These are phyloP conservation scores for Fusarium fracticaudum DNA, from an alignment of 2,329 filamentous ascomycete genomes.

Conservation along the genomic window DNA sequence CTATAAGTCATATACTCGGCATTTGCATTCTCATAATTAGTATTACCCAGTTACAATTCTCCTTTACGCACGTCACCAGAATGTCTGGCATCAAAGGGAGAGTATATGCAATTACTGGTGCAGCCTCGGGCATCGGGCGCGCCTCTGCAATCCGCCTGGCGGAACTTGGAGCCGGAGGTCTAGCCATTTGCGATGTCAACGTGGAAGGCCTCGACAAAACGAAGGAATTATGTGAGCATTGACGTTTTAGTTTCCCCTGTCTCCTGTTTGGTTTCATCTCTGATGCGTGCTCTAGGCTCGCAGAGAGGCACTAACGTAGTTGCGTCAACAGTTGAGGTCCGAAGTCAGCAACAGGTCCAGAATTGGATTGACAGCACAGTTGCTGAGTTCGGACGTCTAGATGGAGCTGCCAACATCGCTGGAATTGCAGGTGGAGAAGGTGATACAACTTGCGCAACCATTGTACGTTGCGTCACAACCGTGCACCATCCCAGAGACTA, in stretches of 20 bases:
- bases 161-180: neutral
- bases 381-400: neutral
- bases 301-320: neutral
- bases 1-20: neutral
- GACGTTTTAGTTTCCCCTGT: rapidly evolving
- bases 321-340: neutral
- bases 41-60: rapidly evolving
- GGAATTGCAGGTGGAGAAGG: neutral
- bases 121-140: neutral
- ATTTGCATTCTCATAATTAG: neutral
- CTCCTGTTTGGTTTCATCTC: rapidly evolving
- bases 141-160: neutral
- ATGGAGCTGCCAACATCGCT: neutral
- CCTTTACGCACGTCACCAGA: rapidly evolving
- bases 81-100: neutral
- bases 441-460: neutral
- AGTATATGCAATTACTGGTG: neutral
- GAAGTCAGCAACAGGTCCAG: neutral
- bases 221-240: neutral
- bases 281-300: neutral
- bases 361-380: neutral
- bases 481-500: neutral
- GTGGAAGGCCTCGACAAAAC: neutral
- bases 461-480: neutral
- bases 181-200: neutral